These are phyloP conservation scores for Eucommia ulmoides DNA, from an alignment of 257 asterid genomes.

Conservation along the genomic window DNA sequence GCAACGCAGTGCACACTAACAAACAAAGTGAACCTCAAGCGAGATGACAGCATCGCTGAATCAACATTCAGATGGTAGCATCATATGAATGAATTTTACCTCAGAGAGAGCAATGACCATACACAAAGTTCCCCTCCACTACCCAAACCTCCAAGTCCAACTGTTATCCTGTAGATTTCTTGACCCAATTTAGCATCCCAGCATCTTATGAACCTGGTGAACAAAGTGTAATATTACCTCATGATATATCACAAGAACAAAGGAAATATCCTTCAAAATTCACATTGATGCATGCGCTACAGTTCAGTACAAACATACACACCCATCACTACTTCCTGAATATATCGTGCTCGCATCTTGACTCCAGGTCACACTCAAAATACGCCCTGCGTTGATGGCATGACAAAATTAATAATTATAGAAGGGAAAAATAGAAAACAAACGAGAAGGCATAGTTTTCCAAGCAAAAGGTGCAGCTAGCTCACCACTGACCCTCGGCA, in stretches of 20 bases:
- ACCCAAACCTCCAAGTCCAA: constrained; percentile 67
- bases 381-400: constrained; percentile 37
- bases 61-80: no score
- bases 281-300: no score
- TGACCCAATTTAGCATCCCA: constrained; percentile 61
- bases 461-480: constrained; percentile 15
- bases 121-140: constrained; percentile 65
- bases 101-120: constrained; percentile 76
- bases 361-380: constrained; percentile 83
- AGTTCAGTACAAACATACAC: constrained; percentile 21
- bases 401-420: constrained; percentile 8
- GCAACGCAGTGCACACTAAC: no score
- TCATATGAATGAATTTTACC: no score
- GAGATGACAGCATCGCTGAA: no score
- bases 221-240: not conserved
- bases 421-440: not conserved
- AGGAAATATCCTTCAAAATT: no score
- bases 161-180: constrained; percentile 75
- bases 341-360: constrained; percentile 57
- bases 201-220: constrained; percentile 84
- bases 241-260: not conserved
- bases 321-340: constrained; percentile 96
- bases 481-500: constrained; percentile 96
- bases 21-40: no score
- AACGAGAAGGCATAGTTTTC: not conserved